phyloP scores from a whole-genome alignment of 805 yeast genomes.

The Blastobotrys americana region DNA sequence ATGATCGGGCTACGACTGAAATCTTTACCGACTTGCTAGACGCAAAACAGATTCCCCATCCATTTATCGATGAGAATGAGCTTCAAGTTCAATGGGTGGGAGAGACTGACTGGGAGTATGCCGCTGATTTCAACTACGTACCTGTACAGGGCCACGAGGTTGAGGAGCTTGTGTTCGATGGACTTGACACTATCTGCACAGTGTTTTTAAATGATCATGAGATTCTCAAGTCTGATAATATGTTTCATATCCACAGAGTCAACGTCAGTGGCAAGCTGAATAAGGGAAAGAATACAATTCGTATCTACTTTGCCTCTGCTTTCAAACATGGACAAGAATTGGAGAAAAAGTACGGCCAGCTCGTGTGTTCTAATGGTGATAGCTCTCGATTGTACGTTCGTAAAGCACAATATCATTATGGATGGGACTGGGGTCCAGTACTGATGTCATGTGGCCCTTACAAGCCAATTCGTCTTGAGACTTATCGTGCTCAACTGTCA shows the following conservation, averaged over 20 bases:
- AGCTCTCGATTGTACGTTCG: conserved; percentile 38
- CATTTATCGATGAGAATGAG: conserved; percentile 39
- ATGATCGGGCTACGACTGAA: conserved; percentile 22
- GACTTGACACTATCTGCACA: conserved; percentile 39
- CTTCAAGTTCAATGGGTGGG: conserved; percentile 43
- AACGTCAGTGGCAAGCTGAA: conserved; percentile 24
- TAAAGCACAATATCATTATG: conserved; percentile 49
- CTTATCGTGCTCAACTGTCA: conserved; percentile 18
- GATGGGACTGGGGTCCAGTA: conserved; percentile 53
- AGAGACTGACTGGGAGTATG: conserved; percentile 36
- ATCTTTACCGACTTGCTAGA: conserved; percentile 38
- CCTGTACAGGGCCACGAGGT: conserved; percentile 13
- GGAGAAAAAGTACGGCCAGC: conserved; percentile 29
- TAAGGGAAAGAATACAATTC: conserved; percentile 28
- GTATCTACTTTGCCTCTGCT: conserved; percentile 37
- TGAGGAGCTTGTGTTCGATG: conserved; percentile 34
- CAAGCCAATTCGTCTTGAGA: conserved; percentile 27
- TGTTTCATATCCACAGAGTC: conserved; percentile 35
- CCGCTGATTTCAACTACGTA: conserved; percentile 18
- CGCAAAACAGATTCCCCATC: conserved; percentile 37
- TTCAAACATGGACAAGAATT: conserved; percentile 30
- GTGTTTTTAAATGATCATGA: conserved; percentile 35
- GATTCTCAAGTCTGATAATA: conserved; percentile 37
- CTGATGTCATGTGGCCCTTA: conserved; percentile 42
- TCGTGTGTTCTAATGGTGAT: conserved; percentile 38